Percentiles rank a stretch among this genome's conserved stretches.
Evolutionary conservation across 2,329 filamentous ascomycete species (phyloP).

Genomic region (Cryphonectria parasitica): DNA sequence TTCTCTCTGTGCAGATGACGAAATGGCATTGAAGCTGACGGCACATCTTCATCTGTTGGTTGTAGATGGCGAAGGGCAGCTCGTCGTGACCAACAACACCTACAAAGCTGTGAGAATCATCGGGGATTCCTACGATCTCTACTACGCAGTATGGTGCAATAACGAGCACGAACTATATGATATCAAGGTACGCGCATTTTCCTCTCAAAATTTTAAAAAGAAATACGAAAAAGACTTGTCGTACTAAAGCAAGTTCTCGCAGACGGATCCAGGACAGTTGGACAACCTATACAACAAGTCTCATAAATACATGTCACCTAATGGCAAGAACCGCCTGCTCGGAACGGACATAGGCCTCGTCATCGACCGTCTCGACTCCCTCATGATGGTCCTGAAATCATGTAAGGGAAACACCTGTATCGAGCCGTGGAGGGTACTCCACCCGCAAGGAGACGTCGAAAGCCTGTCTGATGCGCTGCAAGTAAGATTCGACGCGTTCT

Average conservation of each 20-base stretch:
- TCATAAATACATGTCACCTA: not conserved
- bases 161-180: constrained; percentile 68
- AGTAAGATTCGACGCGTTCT: constrained; percentile 31
- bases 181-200: constrained; percentile 46
- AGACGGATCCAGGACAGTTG: constrained; percentile 29
- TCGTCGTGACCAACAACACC: constrained; percentile 39
- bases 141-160: constrained; percentile 69
- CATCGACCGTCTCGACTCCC: constrained; percentile 31
- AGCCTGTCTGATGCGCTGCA: constrained; percentile 31
- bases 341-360: constrained; percentile 13
- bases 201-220: too few species aligned
- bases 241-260: not conserved
- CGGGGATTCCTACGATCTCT: constrained; percentile 55
- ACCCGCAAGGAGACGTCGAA: constrained; percentile 22
- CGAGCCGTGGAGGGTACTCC: constrained; percentile 30
- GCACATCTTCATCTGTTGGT: not conserved
- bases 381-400: constrained; percentile 33
- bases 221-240: not conserved
- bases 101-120: constrained; percentile 60
- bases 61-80: constrained; percentile 22
- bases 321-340: constrained; percentile 30
- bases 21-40: not conserved
- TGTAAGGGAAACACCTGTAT: constrained; percentile 30
- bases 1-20: too few species aligned
- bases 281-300: constrained; percentile 23